A percentile compares a stretch with the other conserved stretches of the same genome.
These are phyloP conservation scores for Lindgomyces ingoldianus DNA, from an alignment of 495 filamentous ascomycete species.

Conservation along the genomic window DNA sequence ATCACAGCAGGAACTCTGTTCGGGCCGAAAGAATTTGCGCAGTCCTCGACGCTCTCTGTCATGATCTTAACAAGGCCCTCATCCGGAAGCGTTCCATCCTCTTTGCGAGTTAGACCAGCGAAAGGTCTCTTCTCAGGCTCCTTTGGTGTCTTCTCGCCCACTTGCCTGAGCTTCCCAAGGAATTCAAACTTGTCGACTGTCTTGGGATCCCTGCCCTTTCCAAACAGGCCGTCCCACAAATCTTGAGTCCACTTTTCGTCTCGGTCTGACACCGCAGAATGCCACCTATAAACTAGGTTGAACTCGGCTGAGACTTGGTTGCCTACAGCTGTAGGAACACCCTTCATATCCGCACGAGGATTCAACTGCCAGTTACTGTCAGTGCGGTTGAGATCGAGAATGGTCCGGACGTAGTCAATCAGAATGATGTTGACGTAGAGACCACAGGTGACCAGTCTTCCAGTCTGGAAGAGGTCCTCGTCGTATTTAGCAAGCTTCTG, in stretches of 20 bases:
- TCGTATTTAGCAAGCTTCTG: conserved; percentile 37
- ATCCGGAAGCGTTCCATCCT: conserved; percentile 62
- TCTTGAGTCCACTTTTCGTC: conserved; percentile 69
- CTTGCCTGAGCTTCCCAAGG: conserved; percentile 41
- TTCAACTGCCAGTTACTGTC: conserved; percentile 47
- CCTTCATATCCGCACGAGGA: conserved; percentile 46
- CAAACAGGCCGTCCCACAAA: conserved; percentile 51
- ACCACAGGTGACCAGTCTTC: conserved; percentile 46
- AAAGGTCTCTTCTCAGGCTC: conserved; percentile 56
- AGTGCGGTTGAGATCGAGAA: conserved; percentile 47
- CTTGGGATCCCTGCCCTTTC: conserved; percentile 41
- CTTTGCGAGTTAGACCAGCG: conserved; percentile 55
- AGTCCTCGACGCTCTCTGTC: conserved; percentile 54
- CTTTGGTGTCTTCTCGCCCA: conserved; percentile 38
- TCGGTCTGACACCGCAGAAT: conserved; percentile 61
- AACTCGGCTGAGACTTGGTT: conserved; percentile 74
- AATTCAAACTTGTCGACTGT: conserved; percentile 28
- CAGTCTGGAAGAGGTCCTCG: conserved; percentile 48
- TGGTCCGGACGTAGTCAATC: conserved; percentile 49
- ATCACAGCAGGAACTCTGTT: conserved; percentile 73
- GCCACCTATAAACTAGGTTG: conserved; percentile 73
- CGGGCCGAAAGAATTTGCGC: conserved; percentile 61
- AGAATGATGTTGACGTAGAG: conserved; percentile 49
- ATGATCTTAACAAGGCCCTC: conserved; percentile 64
- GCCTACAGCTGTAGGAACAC: conserved; percentile 50